A percentile compares a stretch with the other conserved stretches of the same genome.
phyloP scores from a whole-genome alignment of 83 land plant genomes.

The Picea abies region DNA sequence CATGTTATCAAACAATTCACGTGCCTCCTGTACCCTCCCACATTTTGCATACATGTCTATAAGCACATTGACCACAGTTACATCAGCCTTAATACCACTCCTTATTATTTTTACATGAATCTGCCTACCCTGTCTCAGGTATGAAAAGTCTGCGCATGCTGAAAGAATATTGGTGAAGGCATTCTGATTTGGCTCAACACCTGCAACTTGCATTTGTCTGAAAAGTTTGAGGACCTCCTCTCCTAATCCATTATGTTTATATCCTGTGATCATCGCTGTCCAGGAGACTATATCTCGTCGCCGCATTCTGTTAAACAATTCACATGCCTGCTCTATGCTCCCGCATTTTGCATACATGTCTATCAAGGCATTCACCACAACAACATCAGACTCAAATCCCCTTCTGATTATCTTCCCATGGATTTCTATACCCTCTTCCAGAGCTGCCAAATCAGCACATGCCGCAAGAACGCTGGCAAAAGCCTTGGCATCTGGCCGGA shows the following conservation, averaged over 20 bases:
- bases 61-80: constrained; percentile 29
- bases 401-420: too few species aligned
- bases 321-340: neutral
- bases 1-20: constrained; percentile 18
- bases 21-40: constrained; percentile 34
- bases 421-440: too few species aligned
- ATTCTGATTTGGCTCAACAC: neutral
- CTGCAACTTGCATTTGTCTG: neutral
- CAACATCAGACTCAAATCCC: neutral
- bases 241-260: neutral
- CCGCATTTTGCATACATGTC: neutral
- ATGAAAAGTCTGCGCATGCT: neutral
- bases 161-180: neutral
- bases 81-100: too few species aligned
- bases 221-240: neutral
- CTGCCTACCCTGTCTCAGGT: too few species aligned
- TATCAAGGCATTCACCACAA: neutral
- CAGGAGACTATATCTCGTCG: neutral
- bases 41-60: constrained; percentile 42
- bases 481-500: too few species aligned
- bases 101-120: too few species aligned
- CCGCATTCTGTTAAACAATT: neutral
- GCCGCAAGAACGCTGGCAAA: too few species aligned
- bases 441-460: too few species aligned
- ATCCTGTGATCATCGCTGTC: constrained; percentile 5